Evolutionary conservation across 306 rosid genomes (phyloP).

Genomic region (Citrullus mucosospermus): DNA sequence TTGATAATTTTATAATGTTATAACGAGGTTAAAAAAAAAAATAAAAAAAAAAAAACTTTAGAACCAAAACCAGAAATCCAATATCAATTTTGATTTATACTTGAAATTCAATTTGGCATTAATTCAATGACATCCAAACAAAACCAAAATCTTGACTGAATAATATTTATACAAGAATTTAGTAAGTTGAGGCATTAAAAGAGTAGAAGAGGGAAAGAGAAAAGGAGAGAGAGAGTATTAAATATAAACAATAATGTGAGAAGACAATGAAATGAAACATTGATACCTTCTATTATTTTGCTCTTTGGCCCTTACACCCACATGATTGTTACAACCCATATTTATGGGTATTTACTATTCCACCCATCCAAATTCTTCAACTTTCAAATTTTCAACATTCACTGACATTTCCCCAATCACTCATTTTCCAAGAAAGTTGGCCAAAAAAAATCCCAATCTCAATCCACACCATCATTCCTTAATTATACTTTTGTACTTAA

Average conservation of each 20-base stretch:
- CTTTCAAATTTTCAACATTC: neutral
- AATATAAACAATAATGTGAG: neutral
- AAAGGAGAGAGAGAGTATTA: neutral
- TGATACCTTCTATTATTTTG: conserved; percentile 3
- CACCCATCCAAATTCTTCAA: neutral
- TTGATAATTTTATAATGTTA: too few species aligned
- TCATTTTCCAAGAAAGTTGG: neutral
- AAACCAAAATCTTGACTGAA: neutral
- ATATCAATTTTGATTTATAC: too few species aligned
- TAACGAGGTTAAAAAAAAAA: too few species aligned
- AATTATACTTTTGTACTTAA: neutral
- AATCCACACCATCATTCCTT: neutral
- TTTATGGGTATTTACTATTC: conserved; percentile 4
- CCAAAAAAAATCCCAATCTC: neutral
- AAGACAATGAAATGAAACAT: neutral
- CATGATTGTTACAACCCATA: conserved; percentile 6
- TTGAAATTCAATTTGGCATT: neutral
- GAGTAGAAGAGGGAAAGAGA: too few species aligned
- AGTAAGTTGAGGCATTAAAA: neutral
- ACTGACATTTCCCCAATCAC: neutral
- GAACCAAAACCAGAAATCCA: too few species aligned
- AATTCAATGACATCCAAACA: neutral
- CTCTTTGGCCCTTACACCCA: neutral
- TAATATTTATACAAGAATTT: neutral
- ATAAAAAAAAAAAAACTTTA: too few species aligned